Evolutionary conservation across 2,329 filamentous ascomycete species (phyloP).

Genomic region (Tolypocladium album): DNA sequence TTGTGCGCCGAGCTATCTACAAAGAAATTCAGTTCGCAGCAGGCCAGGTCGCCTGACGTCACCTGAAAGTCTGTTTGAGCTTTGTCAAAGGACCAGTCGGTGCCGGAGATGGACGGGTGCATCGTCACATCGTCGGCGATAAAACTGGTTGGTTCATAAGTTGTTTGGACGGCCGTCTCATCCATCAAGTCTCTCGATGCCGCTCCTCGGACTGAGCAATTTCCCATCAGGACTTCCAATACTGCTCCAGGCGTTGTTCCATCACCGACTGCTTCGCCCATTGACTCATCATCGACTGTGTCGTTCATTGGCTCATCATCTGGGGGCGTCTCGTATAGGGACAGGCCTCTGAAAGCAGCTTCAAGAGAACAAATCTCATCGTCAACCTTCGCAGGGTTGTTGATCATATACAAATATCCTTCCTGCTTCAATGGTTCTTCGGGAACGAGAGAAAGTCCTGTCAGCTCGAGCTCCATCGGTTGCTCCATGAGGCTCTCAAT

Average conservation of each 20-base stretch:
- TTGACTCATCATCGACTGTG: neutral
- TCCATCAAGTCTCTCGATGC: neutral
- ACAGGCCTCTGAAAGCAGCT: neutral
- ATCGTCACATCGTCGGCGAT: neutral
- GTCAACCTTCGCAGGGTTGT: neutral
- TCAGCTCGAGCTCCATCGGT: conserved; percentile 1
- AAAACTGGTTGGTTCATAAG: neutral
- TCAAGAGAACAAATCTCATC: neutral
- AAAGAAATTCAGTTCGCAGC: neutral
- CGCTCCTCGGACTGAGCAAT: neutral
- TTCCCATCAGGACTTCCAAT: neutral
- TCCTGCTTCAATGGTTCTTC: neutral
- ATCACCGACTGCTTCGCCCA: neutral
- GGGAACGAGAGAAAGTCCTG: neutral
- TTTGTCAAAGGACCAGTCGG: neutral
- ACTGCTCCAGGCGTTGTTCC: neutral
- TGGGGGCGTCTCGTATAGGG: neutral
- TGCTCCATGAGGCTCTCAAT: neutral
- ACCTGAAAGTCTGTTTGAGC: neutral
- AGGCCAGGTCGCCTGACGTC: neutral
- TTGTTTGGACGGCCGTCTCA: neutral
- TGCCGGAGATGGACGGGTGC: neutral
- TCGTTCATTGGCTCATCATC: neutral
- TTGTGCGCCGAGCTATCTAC: neutral
- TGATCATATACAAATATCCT: neutral